Evolutionary conservation across 108 stramenopile genomes (phyloP).

Genomic region (Craspedostauros australis): DNA sequence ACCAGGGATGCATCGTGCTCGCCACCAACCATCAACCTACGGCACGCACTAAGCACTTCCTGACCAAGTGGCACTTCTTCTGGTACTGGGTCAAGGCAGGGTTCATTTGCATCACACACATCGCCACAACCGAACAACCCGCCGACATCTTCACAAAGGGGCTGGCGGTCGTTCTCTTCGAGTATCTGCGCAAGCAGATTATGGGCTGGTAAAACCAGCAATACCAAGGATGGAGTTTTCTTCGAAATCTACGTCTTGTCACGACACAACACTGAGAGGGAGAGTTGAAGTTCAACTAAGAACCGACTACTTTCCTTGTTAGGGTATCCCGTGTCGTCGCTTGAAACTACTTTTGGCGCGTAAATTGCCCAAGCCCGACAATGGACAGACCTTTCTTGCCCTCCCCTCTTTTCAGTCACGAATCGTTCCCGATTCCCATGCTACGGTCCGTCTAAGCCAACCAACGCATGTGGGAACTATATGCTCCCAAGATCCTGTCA

Average conservation of each 20-base stretch:
- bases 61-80: constrained; percentile 23
- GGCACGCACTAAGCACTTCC: constrained; percentile 17
- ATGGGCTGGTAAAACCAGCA: constrained; percentile 11
- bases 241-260: neutral
- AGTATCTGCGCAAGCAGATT: constrained; percentile 5
- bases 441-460: too few species aligned
- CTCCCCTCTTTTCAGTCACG: too few species aligned
- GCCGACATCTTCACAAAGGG: constrained; percentile 38
- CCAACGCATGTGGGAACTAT: too few species aligned
- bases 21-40: constrained; percentile 24
- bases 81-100: too few species aligned
- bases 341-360: neutral
- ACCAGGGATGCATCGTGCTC: constrained; percentile 6
- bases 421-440: too few species aligned
- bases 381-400: too few species aligned
- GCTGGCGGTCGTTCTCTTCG: constrained; percentile 9
- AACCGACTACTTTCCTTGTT: neutral
- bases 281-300: too few species aligned
- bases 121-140: neutral
- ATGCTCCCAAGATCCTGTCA: too few species aligned
- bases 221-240: neutral
- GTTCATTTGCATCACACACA: too few species aligned
- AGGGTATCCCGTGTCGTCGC: neutral
- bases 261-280: neutral
- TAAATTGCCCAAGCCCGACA: too few species aligned